Base-by-base conservation (phyloP, 2,329 filamentous ascomycete species). In the Pestalotiopsis fici region DNA sequence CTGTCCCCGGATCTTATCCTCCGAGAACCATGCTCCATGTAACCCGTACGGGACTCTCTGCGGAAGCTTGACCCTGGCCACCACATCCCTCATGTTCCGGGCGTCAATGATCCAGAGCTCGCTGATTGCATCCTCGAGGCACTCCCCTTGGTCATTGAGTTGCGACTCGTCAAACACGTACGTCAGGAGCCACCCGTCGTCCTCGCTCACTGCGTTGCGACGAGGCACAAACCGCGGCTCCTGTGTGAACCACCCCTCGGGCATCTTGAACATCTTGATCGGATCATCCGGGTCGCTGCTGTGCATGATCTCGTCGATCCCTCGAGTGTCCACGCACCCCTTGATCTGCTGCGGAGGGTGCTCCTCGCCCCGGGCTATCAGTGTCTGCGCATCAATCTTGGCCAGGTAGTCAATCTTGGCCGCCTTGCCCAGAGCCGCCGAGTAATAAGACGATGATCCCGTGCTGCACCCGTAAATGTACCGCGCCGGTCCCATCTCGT, bases 21-120 rank as follows among this genome's bases (percentile, higher is more conserved):
- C 83, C 0, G 81, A 78, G 65, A 91, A 90, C 87, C 88, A 91
- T 6, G 81, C 82, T 3, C 88, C 89, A 74, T 91, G 91, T 61
- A 93, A 77, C 0, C 91, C 90, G 72, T 93, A 93, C 0, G 91
- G 90, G 0, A 93, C 90, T 13, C 91, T 78, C 71, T 91, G 90
- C 2, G 90, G 90, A 39, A 93, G 78, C 23, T 78, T 77, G 3
- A 93, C 82, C 67, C 82, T 84, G 5, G 85, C 87, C 3, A 91
- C 82, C 0, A 93, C 80, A 3, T 87, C 82, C 27, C 75, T 81
- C 90, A 93, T 93, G 2, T 82, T 81, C 68, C 75, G 84, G 0
- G 90, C 90, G 72, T 93, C 85, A 35, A 93, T 83, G 15, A 93
- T 81, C 91, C 91, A 93, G 0, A 93, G 79, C 75, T 93, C 90